Evolutionary conservation across 331 rosid genomes (phyloP), one percentile per base, ranked within the genome.

Genomic region (Acacia concinna): DNA sequence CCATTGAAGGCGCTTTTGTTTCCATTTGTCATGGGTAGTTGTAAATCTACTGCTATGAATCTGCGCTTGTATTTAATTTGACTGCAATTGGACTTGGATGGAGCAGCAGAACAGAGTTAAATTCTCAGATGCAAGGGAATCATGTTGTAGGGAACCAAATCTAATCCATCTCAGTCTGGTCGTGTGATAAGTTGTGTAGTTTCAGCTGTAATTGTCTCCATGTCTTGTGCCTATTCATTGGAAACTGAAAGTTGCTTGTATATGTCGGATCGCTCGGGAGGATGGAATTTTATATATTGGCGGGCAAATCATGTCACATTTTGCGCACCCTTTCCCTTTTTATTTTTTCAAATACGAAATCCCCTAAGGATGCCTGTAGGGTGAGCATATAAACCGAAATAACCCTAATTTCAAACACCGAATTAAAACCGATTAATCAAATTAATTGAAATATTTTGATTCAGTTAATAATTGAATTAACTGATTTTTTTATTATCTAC

Each of bases 41-140:
- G 80, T 78, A 65, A 28, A 68, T 69, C 64, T 57, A 18, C 64
- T 28, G 77, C 52, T 64, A 35, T 68, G 77, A 47, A 47, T n/a
- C 71, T 35, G 9, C 78, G 30, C 52, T 40, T 38, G 66, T 59
- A 52, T 44, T 72, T 75, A 49, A 80, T 51, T 75, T 32, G 41
- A 23, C 76, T 75, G 82, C 79, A 75, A 54, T 75, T 68, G 83
- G 79, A 66, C 73, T 65, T 12, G 49, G 75, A 62, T 30, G 68
- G 68, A 74, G 73, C 70, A 79, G 79, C 83, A 40, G 75, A 70
- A 75, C 78, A 25, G 59, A 75, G 59, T 49, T 49, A 69, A 35
- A 80, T 52, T 69, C 54, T 63, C 75, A 41, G 59, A 52, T 25
- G 34, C 74, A 75, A 68, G 81, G 69, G 51, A 64, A 31, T 56